These are phyloP conservation scores for Bonia amplexicaulis DNA, from an alignment of 176 grass and related monocot species.

Conservation along the genomic window DNA sequence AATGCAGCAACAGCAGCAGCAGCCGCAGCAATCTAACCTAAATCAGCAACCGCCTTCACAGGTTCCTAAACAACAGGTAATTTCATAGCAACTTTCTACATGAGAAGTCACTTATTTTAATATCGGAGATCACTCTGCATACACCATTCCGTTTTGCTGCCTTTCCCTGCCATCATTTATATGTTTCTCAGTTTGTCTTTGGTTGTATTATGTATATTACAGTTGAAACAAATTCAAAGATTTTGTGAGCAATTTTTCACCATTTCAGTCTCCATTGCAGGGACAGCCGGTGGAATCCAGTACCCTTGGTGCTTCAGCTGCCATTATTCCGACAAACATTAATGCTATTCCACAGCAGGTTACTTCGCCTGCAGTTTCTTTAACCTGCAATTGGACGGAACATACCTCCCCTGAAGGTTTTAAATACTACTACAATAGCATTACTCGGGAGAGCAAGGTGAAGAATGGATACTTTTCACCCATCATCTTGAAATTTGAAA, in stretches of 20 bases:
- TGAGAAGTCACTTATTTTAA: not conserved
- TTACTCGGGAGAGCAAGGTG: slow-evolving; percentile 91
- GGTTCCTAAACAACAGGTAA: slow-evolving; percentile 73
- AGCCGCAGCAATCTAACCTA: slow-evolving; percentile 38
- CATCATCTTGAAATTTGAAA: not conserved
- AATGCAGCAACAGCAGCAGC: slow-evolving; percentile 63
- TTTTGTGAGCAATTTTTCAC: slow-evolving; percentile 15
- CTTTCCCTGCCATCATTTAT: not conserved
- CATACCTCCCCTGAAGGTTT: slow-evolving; percentile 94
- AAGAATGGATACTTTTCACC: slow-evolving; percentile 19
- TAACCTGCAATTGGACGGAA: slow-evolving; percentile 93
- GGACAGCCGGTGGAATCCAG: slow-evolving; percentile 46
- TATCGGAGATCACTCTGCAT: slow-evolving; percentile 11
- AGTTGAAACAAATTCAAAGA: not conserved
- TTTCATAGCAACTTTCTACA: not conserved
- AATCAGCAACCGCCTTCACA: slow-evolving; percentile 55
- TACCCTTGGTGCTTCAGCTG: slow-evolving; percentile 44
- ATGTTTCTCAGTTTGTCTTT: not conserved
- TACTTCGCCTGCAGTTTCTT: slow-evolving; percentile 57
- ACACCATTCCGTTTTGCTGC: not conserved
- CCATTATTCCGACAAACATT: slow-evolving; percentile 41
- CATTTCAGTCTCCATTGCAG: slow-evolving; percentile 36
- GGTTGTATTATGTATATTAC: not conserved
- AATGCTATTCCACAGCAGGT: slow-evolving; percentile 48
- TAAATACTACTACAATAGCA: slow-evolving; percentile 95